Evolutionary conservation across 1,284 basidiomycete species (phyloP).

Genomic region (Agroathelia rolfsii): DNA sequence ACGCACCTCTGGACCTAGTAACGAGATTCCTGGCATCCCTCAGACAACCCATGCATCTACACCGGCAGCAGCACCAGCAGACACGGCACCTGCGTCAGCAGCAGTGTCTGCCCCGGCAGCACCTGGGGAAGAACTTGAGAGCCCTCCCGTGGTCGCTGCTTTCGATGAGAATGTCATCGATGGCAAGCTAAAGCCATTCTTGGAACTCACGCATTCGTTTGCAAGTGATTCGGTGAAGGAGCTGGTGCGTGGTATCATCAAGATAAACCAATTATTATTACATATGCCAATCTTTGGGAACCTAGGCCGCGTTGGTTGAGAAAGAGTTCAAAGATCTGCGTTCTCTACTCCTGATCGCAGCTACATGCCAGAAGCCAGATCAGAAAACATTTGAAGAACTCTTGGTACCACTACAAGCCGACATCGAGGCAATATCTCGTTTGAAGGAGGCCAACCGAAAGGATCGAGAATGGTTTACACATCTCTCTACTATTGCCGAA

Average conservation of each 20-base stretch:
- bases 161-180: conserved; percentile 71
- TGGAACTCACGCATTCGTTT: conserved; percentile 67
- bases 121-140: conserved; percentile 26
- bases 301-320: conserved; percentile 61
- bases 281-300: conserved; percentile 3
- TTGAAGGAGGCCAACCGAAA: conserved; percentile 78
- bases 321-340: conserved; percentile 65
- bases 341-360: conserved; percentile 58
- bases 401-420: conserved; percentile 64
- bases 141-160: conserved; percentile 56
- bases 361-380: conserved; percentile 75
- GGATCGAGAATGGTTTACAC: conserved; percentile 77
- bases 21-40: too few species aligned
- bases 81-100: conserved; percentile 29
- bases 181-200: conserved; percentile 63
- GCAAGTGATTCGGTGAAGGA: conserved; percentile 65
- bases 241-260: conserved; percentile 46
- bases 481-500: conserved; percentile 76
- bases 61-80: too few species aligned
- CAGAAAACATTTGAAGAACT: conserved; percentile 49
- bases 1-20: too few species aligned
- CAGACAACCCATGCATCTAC: too few species aligned
- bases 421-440: conserved; percentile 69
- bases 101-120: too few species aligned
- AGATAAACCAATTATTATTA: background rate